phyloP scores from a whole-genome alignment of 805 yeast species.

The Kluyveromyces dobzhanskii region DNA sequence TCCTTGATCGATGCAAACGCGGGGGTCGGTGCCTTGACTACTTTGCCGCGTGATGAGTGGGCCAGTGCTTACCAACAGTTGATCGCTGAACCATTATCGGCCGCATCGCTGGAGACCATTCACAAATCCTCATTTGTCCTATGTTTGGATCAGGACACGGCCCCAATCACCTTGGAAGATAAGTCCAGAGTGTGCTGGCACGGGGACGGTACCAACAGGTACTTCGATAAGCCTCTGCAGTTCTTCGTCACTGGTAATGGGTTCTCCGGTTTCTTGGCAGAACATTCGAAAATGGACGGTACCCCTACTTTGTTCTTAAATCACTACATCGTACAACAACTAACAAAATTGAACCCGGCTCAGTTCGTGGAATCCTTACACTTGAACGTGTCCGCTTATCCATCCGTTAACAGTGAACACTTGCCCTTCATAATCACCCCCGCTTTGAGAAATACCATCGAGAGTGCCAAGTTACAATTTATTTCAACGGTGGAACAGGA shows the following conservation, averaged over 20 bases:
- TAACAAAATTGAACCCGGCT: conserved; percentile 38
- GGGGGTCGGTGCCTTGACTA: conserved; percentile 72
- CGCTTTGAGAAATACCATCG: conserved; percentile 41
- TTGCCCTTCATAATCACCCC: conserved; percentile 55
- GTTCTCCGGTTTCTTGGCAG: conserved; percentile 87
- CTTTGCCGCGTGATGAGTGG: conserved; percentile 83
- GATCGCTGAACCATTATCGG: conserved; percentile 51
- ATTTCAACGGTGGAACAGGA: conserved; percentile 45
- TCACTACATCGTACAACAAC: conserved; percentile 56
- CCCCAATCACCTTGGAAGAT: conserved; percentile 73
- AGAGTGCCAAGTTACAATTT: conserved; percentile 49
- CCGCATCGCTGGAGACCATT: conserved; percentile 53
- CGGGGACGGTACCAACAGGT: conserved; percentile 89
- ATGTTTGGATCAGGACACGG: conserved; percentile 57
- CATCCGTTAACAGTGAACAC: conserved; percentile 12
- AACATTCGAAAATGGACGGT: conserved; percentile 97
- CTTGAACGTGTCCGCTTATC: conserved; percentile 5
- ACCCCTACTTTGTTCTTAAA: conserved; percentile 88
- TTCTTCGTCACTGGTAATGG: conserved; percentile 77
- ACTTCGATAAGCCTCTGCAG: conserved; percentile 86
- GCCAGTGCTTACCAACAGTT: conserved; percentile 50
- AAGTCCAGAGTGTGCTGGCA: conserved; percentile 86
- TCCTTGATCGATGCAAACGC: conserved; percentile 22
- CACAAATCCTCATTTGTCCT: conserved; percentile 73
- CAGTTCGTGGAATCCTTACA: conserved; percentile 14